A percentile compares a stretch with the other conserved stretches of the same genome.
Conservation (phyloP, 2,329 filamentous ascomycete genomes). For the Curvularia hawaiiensis region DNA sequence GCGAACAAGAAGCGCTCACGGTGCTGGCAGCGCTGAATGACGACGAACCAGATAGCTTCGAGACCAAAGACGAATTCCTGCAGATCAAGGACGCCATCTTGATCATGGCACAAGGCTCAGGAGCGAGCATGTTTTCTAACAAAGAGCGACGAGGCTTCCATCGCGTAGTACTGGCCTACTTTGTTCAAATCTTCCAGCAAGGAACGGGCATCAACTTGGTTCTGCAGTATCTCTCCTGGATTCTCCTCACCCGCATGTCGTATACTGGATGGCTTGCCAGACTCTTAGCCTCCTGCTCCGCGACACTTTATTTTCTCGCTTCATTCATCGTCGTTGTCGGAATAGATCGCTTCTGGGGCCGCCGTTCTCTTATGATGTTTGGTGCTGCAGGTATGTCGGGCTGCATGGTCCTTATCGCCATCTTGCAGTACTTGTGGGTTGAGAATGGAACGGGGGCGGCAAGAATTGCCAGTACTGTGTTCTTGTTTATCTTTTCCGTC, state of each 20-base stretch:
- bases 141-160: constrained; percentile 49
- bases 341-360: constrained; percentile 46
- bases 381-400: constrained; percentile 42
- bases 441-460: constrained; percentile 21
- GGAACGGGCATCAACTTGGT: constrained; percentile 42
- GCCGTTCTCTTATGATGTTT: constrained; percentile 44
- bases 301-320: constrained; percentile 46
- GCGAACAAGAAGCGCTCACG: constrained; percentile 51
- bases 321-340: constrained; percentile 45
- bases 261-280: constrained; percentile 50
- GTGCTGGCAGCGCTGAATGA: constrained; percentile 42
- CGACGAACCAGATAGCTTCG: constrained; percentile 28
- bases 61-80: constrained; percentile 49
- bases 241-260: constrained; percentile 59
- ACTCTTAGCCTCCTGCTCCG: constrained; percentile 45
- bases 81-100: constrained; percentile 44
- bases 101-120: constrained; percentile 37
- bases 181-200: constrained; percentile 53
- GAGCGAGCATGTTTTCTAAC: constrained; percentile 32
- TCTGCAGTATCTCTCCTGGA: constrained; percentile 52
- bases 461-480: constrained; percentile 58
- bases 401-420: constrained; percentile 41
- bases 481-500: constrained; percentile 89
- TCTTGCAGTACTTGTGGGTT: constrained; percentile 34
- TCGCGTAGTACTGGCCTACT: constrained; percentile 49